These are phyloP conservation scores for Collybiopsis confluens DNA, from an alignment of 768 basidiomycete genomes.

Conservation along the genomic window DNA sequence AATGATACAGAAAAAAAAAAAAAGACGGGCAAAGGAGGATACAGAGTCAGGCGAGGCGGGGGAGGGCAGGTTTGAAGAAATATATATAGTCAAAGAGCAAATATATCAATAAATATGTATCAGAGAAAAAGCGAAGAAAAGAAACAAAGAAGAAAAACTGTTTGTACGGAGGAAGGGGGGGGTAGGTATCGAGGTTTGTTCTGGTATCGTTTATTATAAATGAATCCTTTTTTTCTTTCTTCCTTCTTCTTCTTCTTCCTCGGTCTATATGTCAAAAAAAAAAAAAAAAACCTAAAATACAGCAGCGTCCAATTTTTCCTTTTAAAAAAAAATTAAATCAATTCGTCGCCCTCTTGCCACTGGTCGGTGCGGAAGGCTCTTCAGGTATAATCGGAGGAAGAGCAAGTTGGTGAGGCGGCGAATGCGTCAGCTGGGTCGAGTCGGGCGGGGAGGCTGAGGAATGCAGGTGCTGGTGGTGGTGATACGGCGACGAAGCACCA, in stretches of 20 bases:
- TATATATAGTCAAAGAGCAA: conserved; percentile 1
- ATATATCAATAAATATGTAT: conserved; percentile 3
- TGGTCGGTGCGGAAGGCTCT: neutral
- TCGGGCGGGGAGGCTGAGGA: neutral
- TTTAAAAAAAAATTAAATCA: too few species aligned
- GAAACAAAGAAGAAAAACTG: neutral
- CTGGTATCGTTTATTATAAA: neutral
- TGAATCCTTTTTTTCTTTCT: neutral
- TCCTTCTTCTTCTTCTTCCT: neutral
- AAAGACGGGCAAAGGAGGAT: neutral
- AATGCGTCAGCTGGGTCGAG: neutral
- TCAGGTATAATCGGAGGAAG: conserved; percentile 1
- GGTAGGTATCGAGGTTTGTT: neutral
- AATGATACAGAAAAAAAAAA: conserved; percentile 6
- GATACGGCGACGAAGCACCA: neutral
- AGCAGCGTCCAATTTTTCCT: too few species aligned
- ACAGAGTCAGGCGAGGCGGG: neutral
- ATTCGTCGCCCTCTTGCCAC: neutral
- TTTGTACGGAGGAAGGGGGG: neutral
- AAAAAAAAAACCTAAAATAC: too few species aligned
- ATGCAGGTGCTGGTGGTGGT: neutral
- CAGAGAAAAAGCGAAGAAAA: neutral
- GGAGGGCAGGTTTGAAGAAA: neutral
- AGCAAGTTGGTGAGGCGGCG: neutral
- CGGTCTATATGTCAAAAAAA: too few species aligned